Evolutionary conservation across 495 filamentous ascomycete species (phyloP).

Genomic region (Neurospora terricola): DNA sequence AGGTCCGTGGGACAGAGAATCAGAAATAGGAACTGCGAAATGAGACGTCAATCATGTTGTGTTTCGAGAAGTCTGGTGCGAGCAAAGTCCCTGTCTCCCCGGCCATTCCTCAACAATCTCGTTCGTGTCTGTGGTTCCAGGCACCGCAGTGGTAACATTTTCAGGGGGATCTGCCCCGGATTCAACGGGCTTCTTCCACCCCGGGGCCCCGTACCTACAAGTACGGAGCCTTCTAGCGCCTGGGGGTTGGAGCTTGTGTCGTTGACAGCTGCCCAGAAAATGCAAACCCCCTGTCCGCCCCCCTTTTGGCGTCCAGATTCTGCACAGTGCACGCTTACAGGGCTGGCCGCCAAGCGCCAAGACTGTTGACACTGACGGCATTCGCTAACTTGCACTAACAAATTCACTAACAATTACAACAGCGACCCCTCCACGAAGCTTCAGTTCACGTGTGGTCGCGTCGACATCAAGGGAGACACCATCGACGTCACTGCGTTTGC

Average conservation of each 20-base stretch:
- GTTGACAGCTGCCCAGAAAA: not conserved
- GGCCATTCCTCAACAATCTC: not conserved
- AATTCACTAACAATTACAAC: not conserved
- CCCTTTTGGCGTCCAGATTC: not conserved
- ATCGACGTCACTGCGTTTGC: conserved; percentile 4
- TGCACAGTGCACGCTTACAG: not conserved
- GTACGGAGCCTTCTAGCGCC: not conserved
- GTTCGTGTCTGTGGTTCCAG: not conserved
- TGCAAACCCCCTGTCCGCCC: not conserved
- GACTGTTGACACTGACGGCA: not conserved
- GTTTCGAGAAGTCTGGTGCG: not conserved
- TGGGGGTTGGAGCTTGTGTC: not conserved
- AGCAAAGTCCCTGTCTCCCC: not conserved
- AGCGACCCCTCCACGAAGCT: not conserved
- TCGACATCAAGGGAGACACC: not conserved
- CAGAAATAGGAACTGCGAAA: not conserved
- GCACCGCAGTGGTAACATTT: not conserved
- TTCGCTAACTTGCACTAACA: not conserved
- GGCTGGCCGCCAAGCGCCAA: not conserved
- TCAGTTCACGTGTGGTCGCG: conserved; percentile 12
- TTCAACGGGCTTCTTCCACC: not conserved
- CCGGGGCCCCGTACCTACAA: not conserved
- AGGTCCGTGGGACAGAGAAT: not conserved
- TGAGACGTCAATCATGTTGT: not conserved
- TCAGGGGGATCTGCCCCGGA: not conserved